A percentile compares a stretch with the other conserved stretches of the same genome.
Evolutionary conservation across 169 alveolate species (phyloP).

Genomic region (Fabrea salina): DNA sequence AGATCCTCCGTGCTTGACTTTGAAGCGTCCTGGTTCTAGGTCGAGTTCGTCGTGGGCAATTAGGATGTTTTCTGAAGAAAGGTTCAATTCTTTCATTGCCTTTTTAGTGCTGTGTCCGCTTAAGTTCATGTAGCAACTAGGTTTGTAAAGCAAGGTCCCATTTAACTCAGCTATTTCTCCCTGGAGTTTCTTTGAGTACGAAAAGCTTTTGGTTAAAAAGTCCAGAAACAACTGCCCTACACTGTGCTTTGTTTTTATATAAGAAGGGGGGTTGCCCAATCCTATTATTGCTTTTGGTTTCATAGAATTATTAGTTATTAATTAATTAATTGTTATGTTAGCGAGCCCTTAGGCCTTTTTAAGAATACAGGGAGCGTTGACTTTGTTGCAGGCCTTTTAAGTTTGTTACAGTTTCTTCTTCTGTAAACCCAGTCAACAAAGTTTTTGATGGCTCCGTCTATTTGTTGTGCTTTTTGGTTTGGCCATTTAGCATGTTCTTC

Average conservation of each 20-base stretch:
- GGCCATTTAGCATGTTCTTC: too few species aligned
- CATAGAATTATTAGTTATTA: neutral
- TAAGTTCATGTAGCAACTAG: slow-evolving; percentile 5
- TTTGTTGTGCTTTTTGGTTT: too few species aligned
- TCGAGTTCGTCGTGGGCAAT: slow-evolving; percentile 20
- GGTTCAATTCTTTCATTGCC: neutral
- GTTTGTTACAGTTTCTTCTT: too few species aligned
- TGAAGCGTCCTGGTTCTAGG: neutral
- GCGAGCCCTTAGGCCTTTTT: too few species aligned
- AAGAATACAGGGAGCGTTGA: too few species aligned
- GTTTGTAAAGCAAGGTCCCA: neutral
- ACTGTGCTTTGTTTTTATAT: slow-evolving; percentile 7
- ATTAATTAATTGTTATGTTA: too few species aligned
- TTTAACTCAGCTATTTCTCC: neutral
- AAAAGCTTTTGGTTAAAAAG: neutral
- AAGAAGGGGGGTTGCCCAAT: slow-evolving; percentile 13
- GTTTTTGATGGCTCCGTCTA: too few species aligned
- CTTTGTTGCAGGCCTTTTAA: too few species aligned
- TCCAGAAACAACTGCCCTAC: slow-evolving; percentile 21
- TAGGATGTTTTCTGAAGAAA: neutral
- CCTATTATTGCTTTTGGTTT: neutral
- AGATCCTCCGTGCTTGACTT: slow-evolving; percentile 27
- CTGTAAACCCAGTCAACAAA: too few species aligned
- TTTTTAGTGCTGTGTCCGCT: neutral
- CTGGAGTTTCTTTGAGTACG: neutral